phyloP scores from a whole-genome alignment of 345 rosid genomes.

The Citrus cavaleriei region DNA sequence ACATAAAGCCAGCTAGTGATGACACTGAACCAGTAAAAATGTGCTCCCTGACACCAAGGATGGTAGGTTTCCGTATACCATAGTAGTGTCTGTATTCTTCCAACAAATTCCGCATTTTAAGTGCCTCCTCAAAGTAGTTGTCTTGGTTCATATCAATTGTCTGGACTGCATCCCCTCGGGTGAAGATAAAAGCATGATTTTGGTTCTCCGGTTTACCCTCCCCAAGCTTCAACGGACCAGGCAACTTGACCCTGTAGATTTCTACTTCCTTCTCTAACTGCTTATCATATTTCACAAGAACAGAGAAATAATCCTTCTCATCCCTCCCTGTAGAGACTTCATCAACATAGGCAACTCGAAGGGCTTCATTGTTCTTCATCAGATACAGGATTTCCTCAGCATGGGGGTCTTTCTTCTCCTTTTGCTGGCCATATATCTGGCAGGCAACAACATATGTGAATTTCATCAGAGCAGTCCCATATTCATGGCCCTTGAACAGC shows the following conservation, averaged over 20 bases:
- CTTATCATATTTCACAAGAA: constrained; percentile 89
- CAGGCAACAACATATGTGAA: constrained; percentile 93
- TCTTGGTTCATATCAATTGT: constrained; percentile 99
- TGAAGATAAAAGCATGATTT: constrained; percentile 93
- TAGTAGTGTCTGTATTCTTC: constrained; percentile 73
- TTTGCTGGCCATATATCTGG: constrained; percentile 92
- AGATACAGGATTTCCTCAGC: constrained; percentile 81
- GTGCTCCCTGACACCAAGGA: constrained; percentile 94
- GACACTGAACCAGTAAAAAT: constrained; percentile 97
- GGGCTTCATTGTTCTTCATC: constrained; percentile 89
- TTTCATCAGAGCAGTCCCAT: constrained; percentile 93
- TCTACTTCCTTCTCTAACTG: constrained; percentile 79
- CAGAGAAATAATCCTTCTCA: constrained; percentile 77
- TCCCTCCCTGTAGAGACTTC: constrained; percentile 64
- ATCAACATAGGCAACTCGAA: constrained; percentile 93
- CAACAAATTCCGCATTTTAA: constrained; percentile 91
- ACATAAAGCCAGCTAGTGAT: constrained; percentile 92
- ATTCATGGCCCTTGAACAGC: constrained; percentile 77
- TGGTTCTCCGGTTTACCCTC: constrained; percentile 99
- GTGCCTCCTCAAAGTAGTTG: constrained; percentile 96
- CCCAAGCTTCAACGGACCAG: constrained; percentile 95
- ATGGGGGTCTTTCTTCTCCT: constrained; percentile 81
- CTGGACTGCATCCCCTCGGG: constrained; percentile 96
- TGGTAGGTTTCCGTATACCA: constrained; percentile 79
- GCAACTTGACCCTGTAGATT: constrained; percentile 86